phyloP scores from a whole-genome alignment of 169 alveolate genomes.

The Plasmodium gonderi region DNA sequence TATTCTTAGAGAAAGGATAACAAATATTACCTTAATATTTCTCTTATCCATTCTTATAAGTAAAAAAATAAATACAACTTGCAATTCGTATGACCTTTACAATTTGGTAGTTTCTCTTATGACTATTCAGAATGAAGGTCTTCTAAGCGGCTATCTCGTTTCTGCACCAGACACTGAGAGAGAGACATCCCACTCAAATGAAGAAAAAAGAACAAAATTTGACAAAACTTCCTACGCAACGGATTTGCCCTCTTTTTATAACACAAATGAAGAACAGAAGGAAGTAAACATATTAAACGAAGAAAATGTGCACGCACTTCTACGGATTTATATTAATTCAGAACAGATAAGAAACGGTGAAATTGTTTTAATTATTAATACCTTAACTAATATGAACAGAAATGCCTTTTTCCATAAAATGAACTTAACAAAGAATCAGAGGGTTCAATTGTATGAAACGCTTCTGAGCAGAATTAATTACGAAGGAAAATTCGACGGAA shows the following conservation, averaged over 20 bases:
- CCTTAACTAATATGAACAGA: background rate
- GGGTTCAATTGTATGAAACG: conserved; percentile 6
- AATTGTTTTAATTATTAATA: conserved; percentile 18
- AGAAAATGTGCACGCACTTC: conserved; percentile 14
- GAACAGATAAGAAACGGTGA: conserved; percentile 17
- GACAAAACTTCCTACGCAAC: no score
- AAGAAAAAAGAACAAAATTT: no score
- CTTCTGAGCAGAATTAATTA: conserved; percentile 7
- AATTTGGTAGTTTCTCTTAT: conserved; percentile 44
- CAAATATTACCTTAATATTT: background rate
- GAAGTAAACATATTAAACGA: conserved; percentile 7
- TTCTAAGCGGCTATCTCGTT: no score
- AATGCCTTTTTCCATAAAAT: conserved; percentile 9
- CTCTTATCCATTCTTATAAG: background rate
- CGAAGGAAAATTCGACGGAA: background rate
- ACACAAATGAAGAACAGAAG: no score
- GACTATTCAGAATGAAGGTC: conserved; percentile 7
- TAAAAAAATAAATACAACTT: background rate
- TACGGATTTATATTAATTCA: conserved; percentile 8
- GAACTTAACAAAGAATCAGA: conserved; percentile 15
- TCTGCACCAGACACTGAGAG: no score
- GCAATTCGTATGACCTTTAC: conserved; percentile 10
- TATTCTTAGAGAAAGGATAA: conserved; percentile 4
- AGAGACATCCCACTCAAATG: no score
- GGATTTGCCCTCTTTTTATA: no score